These are phyloP conservation scores for Calophaca sinica DNA, from an alignment of 306 rosid species.

Conservation along the genomic window DNA sequence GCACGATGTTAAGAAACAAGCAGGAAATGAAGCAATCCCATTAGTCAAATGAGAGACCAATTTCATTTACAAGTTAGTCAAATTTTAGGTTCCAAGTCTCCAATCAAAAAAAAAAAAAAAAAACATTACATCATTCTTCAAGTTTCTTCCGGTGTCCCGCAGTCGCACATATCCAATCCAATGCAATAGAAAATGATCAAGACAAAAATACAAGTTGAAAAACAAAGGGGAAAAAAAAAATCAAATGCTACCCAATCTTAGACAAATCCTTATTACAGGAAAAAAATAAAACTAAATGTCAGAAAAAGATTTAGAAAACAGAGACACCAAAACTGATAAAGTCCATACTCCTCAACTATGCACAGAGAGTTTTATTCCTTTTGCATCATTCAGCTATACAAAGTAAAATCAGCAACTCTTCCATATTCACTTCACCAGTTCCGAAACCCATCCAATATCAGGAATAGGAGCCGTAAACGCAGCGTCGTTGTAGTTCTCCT, in stretches of 20 bases:
- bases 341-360: background rate
- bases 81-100: background rate
- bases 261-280: slow-evolving; percentile 12
- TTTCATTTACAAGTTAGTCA: background rate
- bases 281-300: background rate
- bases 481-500: slow-evolving; percentile 56
- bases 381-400: slow-evolving; percentile 18
- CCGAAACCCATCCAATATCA: slow-evolving; percentile 74
- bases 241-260: slow-evolving; percentile 15
- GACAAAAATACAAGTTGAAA: slow-evolving; percentile 29
- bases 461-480: slow-evolving; percentile 51
- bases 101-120: background rate
- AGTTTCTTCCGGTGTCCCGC: background rate
- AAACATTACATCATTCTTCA: background rate
- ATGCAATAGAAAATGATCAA: background rate
- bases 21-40: background rate
- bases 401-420: background rate
- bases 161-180: background rate
- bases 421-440: slow-evolving; percentile 56
- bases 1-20: background rate
- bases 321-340: background rate
- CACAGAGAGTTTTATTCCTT: background rate
- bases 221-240: background rate
- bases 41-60: background rate
- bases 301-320: background rate